Percentiles rank a stretch among this genome's conserved stretches.
phyloP scores from a whole-genome alignment of 805 yeast genomes.

The Candida arabinofermentans region DNA sequence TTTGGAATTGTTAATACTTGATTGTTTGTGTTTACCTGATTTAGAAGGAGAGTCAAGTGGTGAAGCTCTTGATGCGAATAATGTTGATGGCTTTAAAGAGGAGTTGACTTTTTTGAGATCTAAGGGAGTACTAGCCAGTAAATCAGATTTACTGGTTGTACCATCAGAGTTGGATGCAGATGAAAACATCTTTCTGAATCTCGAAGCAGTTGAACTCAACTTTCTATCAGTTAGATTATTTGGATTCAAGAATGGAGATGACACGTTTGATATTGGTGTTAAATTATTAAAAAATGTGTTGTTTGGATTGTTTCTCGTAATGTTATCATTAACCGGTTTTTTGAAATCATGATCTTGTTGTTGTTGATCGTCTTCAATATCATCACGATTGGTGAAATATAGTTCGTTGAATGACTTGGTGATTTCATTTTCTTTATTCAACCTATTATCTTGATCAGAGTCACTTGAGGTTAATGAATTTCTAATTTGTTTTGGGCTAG shows the following conservation, averaged over 20 bases:
- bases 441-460: constrained; percentile 24
- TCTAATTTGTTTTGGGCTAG: constrained; percentile 23
- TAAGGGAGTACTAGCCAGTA: constrained; percentile 14
- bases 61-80: constrained; percentile 4
- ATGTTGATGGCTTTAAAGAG: constrained; percentile 8
- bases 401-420: constrained; percentile 33
- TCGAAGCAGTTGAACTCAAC: constrained; percentile 20
- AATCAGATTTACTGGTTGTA: constrained; percentile 5
- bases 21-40: constrained; percentile 5
- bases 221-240: constrained; percentile 8
- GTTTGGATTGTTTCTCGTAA: background rate
- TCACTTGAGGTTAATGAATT: constrained; percentile 4
- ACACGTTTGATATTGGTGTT: constrained; percentile 14
- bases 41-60: constrained; percentile 21
- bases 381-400: constrained; percentile 22
- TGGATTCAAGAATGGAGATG: constrained; percentile 26
- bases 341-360: background rate
- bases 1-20: background rate
- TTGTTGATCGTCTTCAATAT: constrained; percentile 6
- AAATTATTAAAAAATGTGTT: constrained; percentile 5
- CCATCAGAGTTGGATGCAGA: too few relatives aligned
- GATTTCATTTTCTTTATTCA: constrained; percentile 23
- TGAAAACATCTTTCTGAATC: constrained; percentile 21
- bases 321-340: background rate
- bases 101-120: constrained; percentile 18